Evolutionary conservation across 2,329 filamentous ascomycete genomes (phyloP), one percentile per base, ranked within the genome.

Genomic region (Phoma sp.): DNA sequence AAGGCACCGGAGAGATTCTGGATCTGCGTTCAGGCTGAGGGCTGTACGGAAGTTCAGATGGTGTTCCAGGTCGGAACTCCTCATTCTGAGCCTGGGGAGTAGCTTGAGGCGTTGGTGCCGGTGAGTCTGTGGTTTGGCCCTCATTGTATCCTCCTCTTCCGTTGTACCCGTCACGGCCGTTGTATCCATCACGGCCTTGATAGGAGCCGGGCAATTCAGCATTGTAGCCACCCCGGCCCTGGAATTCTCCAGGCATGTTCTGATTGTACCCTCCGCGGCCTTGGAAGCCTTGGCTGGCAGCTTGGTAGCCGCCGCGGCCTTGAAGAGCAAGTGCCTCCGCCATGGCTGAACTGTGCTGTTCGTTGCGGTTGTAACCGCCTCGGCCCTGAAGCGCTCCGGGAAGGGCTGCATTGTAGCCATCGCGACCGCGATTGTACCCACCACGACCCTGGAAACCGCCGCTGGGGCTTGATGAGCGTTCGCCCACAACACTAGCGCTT

Each of bases 111-210:
- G 71, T 73, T 2, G 71, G 65, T 5, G 65, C 50, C 10, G 72
- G 71, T 2, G 72, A 74, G 14, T 75, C 72, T 14, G 61, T 69
- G 11, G 46, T 42, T 25, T 64, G 61, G 10, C 54, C 64, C 15
- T 62, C 62, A 20, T 73, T 74, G 58, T 73, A 73, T 2, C 69
- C 69, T 20, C 68, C 68, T 2, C 69, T 54, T 2, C 67, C 70
- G 30, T 71, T 69, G 53, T 71, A 70, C 11, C 67, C 65, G 42
- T 69, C 69, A n/a, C 66, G 54, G n/a, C 63, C 62, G 36, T 72
- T 73, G 51, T 74, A 74, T n/a, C 73, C 72, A 36, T 69, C 68
- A 17, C 73, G 67, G 9, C 74, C 72, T 26, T 73, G 69, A 50
- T 66, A 69, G 15, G 62, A 61, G 40, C 69, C 71, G 28, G 64